Percentiles rank a stretch among this genome's conserved stretches.
Evolutionary conservation across 1,139 yeast species (phyloP).

Genomic region (Candida pseudoviswanathii): DNA sequence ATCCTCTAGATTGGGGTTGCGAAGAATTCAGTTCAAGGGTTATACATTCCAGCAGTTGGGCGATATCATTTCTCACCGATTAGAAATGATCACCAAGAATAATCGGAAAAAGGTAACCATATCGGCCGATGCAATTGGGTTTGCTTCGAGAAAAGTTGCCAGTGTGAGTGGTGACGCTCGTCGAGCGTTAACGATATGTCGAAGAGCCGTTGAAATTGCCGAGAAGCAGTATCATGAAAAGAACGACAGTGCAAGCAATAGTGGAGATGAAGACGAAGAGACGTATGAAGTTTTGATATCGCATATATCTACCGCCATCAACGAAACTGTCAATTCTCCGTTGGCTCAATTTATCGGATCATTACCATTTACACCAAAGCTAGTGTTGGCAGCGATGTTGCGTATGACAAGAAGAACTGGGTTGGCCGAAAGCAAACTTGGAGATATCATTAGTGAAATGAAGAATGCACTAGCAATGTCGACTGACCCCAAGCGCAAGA

Average conservation of each 20-base stretch:
- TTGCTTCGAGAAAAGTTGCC: constrained; percentile 92
- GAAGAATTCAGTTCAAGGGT: constrained; percentile 86
- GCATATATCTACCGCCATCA: constrained; percentile 76
- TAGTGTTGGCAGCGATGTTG: constrained; percentile 68
- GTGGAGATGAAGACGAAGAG: constrained; percentile 23
- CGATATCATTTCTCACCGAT: constrained; percentile 69
- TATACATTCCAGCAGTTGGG: constrained; percentile 81
- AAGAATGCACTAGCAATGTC: constrained; percentile 33
- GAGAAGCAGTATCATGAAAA: constrained; percentile 49
- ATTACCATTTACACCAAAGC: constrained; percentile 69
- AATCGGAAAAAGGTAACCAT: constrained; percentile 45
- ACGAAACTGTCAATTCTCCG: constrained; percentile 80
- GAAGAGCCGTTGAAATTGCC: constrained; percentile 89
- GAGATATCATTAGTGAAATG: constrained; percentile 80
- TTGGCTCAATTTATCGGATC: constrained; percentile 57
- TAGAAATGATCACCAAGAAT: constrained; percentile 54
- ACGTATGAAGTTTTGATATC: constrained; percentile 61
- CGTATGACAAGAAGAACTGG: constrained; percentile 70
- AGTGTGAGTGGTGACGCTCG: constrained; percentile 98
- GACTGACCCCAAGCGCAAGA: constrained; percentile 7
- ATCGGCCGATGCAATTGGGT: constrained; percentile 79
- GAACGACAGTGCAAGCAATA: background rate
- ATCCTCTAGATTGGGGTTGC: constrained; percentile 86
- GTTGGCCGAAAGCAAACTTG: constrained; percentile 67
- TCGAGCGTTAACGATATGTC: constrained; percentile 84